Percentiles rank a stretch among this genome's conserved stretches.
These are phyloP conservation scores for Crataegus laevigata DNA, from an alignment of 306 rosid species.

Conservation along the genomic window DNA sequence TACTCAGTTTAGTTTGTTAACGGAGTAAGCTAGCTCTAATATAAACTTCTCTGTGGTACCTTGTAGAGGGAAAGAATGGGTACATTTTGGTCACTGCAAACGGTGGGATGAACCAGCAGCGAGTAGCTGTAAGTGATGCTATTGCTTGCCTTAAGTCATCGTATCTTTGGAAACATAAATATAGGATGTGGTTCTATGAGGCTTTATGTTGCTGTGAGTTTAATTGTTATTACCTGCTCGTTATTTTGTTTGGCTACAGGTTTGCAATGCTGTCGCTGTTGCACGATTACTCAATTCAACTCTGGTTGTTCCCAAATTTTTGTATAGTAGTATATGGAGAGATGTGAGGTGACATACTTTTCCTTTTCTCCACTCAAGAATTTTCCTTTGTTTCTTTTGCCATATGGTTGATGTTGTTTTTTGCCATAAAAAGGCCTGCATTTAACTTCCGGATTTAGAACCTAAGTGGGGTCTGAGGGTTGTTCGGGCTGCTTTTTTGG, in stretches of 20 bases:
- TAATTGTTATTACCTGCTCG: background rate
- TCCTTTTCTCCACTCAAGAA: background rate
- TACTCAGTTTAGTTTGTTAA: background rate
- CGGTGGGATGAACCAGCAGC: constrained; percentile 96
- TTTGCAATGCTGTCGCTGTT: constrained; percentile 81
- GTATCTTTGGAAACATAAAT: background rate
- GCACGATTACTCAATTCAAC: constrained; percentile 82
- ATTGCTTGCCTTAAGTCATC: constrained; percentile 2
- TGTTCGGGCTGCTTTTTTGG: background rate
- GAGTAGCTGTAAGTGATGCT: constrained; percentile 87
- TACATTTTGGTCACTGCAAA: constrained; percentile 88
- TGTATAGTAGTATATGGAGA: constrained; percentile 91
- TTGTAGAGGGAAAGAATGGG: constrained; percentile 70
- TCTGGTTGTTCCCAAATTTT: constrained; percentile 76
- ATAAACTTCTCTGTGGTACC: constrained; percentile 19
- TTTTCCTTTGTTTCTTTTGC: constrained; percentile 1
- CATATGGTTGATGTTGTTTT: constrained; percentile 1
- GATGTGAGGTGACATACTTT: constrained; percentile 65
- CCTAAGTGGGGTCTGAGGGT: background rate
- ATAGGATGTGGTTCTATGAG: background rate
- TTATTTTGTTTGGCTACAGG: constrained; percentile 45
- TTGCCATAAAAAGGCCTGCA: background rate
- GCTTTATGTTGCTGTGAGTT: background rate
- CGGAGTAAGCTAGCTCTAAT: constrained; percentile 19
- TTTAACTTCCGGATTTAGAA: constrained; percentile 10